Evolutionary conservation across 805 yeast species (phyloP).

Genomic region (Cyberlindnera americana): DNA sequence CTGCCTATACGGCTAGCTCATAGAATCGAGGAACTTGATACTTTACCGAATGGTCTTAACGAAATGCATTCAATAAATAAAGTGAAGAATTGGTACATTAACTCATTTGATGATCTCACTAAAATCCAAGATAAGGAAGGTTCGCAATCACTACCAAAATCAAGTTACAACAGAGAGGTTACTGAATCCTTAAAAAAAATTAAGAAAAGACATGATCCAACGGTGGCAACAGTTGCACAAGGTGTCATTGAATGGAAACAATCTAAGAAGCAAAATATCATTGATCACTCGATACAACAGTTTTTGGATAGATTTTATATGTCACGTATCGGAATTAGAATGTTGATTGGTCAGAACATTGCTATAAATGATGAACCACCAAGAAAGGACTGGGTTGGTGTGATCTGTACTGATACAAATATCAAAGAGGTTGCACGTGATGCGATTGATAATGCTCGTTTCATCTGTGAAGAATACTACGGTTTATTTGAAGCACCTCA

Average conservation of each 20-base stretch:
- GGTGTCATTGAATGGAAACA: constrained; percentile 91
- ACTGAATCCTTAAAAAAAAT: constrained; percentile 64
- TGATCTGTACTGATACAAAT: constrained; percentile 80
- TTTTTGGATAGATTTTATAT: constrained; percentile 84
- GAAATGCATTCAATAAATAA: constrained; percentile 70
- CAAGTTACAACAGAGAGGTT: constrained; percentile 64
- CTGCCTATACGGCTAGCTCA: constrained; percentile 84
- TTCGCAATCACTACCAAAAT: constrained; percentile 52
- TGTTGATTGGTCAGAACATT: constrained; percentile 93
- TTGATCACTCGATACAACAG: constrained; percentile 71
- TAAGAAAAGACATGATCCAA: constrained; percentile 86
- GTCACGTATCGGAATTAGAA: constrained; percentile 88
- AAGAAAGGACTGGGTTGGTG: constrained; percentile 74
- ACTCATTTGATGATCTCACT: constrained; percentile 81
- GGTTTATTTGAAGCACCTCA: constrained; percentile 84
- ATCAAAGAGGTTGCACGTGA: constrained; percentile 80
- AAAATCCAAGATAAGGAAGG: constrained; percentile 32
- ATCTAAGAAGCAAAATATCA: constrained; percentile 41
- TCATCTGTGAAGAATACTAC: constrained; percentile 88
- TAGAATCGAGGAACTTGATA: constrained; percentile 78
- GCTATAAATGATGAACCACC: constrained; percentile 71
- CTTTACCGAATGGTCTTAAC: constrained; percentile 70
- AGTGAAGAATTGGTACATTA: constrained; percentile 88
- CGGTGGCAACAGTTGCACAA: constrained; percentile 87
- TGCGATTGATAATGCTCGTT: constrained; percentile 86